Evolutionary conservation across 1,139 yeast genomes (phyloP).

Genomic region (Yamadazyma friedrichii): DNA sequence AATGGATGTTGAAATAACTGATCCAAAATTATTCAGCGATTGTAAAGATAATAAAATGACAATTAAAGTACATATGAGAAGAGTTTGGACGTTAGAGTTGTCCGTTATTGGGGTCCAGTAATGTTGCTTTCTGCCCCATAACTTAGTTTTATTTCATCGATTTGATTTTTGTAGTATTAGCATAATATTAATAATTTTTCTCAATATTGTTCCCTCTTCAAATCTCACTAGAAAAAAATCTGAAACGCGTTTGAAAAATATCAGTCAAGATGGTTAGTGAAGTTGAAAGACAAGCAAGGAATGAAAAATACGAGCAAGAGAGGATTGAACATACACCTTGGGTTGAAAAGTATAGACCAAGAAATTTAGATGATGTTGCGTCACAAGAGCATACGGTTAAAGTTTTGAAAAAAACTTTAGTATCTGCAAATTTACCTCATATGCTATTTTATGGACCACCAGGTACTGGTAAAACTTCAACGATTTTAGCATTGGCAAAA

Average conservation of each 20-base stretch:
- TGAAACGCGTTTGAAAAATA: not conserved
- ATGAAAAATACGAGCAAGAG: slow-evolving; percentile 39
- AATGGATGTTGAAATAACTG: slow-evolving; percentile 48
- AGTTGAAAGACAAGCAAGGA: slow-evolving; percentile 15
- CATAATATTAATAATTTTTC: slow-evolving; percentile 1
- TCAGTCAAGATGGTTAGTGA: slow-evolving; percentile 3
- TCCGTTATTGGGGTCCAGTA: slow-evolving; percentile 57
- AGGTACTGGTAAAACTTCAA: slow-evolving; percentile 95
- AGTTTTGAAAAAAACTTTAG: slow-evolving; percentile 76
- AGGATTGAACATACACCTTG: slow-evolving; percentile 62
- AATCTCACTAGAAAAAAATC: not conserved
- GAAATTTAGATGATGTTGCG: slow-evolving; percentile 76
- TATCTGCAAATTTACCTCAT: slow-evolving; percentile 86
- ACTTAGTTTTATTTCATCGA: not conserved
- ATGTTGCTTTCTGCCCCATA: not conserved
- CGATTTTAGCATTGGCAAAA: slow-evolving; percentile 83
- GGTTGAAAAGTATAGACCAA: slow-evolving; percentile 86
- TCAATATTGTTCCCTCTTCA: not conserved
- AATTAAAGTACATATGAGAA: slow-evolving; percentile 64
- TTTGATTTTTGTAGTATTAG: slow-evolving; percentile 1
- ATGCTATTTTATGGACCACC: slow-evolving; percentile 98
- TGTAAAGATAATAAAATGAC: slow-evolving; percentile 20
- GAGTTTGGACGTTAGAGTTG: slow-evolving; percentile 86
- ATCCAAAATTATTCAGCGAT: slow-evolving; percentile 22
- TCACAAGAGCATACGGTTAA: slow-evolving; percentile 90